Conservation (phyloP, 2,329 filamentous ascomycete genomes). For the Fusarium incarnatum region DNA sequence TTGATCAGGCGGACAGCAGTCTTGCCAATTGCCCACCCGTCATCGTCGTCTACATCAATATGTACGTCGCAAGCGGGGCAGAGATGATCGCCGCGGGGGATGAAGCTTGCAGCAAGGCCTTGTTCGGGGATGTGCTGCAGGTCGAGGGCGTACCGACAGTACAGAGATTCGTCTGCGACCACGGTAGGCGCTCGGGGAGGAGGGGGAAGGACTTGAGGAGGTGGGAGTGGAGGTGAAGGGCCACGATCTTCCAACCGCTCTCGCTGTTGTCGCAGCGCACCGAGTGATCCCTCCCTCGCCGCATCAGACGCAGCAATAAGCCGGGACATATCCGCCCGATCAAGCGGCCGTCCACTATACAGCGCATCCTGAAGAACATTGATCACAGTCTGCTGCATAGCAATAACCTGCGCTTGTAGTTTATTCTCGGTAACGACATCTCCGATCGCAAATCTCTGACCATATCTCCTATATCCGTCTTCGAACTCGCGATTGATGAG, state of each 20-base stretch:
- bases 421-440: conserved; percentile 45
- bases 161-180: conserved; percentile 28
- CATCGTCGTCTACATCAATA: conserved; percentile 34
- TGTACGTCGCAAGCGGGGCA: conserved; percentile 40
- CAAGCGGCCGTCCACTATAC: conserved; percentile 36
- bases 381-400: conserved; percentile 45
- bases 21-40: conserved; percentile 42
- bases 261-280: conserved; percentile 40
- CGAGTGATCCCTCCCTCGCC: conserved; percentile 38
- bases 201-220: background rate
- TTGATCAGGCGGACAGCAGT: conserved; percentile 17
- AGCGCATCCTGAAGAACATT: conserved; percentile 43
- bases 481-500: conserved; percentile 45
- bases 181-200: conserved; percentile 21
- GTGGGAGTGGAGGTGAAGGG: background rate
- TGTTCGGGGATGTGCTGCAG: conserved; percentile 29
- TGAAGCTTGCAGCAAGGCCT: conserved; percentile 35
- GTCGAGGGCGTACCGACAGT: conserved; percentile 42
- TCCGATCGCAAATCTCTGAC: conserved; percentile 39
- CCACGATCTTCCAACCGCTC: conserved; percentile 29
- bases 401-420: conserved; percentile 43
- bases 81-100: conserved; percentile 22
- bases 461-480: conserved; percentile 41
- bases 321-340: conserved; percentile 39
- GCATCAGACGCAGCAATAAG: conserved; percentile 43